These are phyloP conservation scores for Prunus fruticosa DNA, from an alignment of 306 rosid species.

Conservation along the genomic window DNA sequence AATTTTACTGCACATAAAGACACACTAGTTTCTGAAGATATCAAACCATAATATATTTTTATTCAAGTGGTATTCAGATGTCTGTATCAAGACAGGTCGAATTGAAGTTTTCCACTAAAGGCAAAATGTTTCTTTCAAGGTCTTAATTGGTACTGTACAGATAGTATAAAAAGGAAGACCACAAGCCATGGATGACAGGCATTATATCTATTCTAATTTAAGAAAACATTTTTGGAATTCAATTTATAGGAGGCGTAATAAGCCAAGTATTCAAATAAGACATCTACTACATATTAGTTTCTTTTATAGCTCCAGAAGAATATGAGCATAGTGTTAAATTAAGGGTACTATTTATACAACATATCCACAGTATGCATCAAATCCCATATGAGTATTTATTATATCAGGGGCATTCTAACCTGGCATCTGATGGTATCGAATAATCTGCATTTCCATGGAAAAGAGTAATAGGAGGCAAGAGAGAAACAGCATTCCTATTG, in stretches of 20 bases:
- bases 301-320: background rate
- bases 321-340: background rate
- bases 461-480: conserved; percentile 65
- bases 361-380: background rate
- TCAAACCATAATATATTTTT: background rate
- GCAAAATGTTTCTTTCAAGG: background rate
- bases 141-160: background rate
- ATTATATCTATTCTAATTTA: background rate
- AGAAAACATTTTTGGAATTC: background rate
- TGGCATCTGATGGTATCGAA: conserved; percentile 81
- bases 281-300: background rate
- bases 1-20: conserved; percentile 52
- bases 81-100: background rate
- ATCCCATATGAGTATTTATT: background rate
- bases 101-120: background rate
- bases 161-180: background rate
- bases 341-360: background rate
- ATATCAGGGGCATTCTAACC: conserved; percentile 47
- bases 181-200: background rate
- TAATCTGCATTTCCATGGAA: conserved; percentile 89
- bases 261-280: background rate
- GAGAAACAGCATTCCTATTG: conserved; percentile 42
- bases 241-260: background rate
- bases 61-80: background rate
- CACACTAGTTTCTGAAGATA: conserved; percentile 13